These are phyloP conservation scores for Lentinula novae-zelandiae DNA, from an alignment of 1,284 basidiomycete species.

Conservation along the genomic window DNA sequence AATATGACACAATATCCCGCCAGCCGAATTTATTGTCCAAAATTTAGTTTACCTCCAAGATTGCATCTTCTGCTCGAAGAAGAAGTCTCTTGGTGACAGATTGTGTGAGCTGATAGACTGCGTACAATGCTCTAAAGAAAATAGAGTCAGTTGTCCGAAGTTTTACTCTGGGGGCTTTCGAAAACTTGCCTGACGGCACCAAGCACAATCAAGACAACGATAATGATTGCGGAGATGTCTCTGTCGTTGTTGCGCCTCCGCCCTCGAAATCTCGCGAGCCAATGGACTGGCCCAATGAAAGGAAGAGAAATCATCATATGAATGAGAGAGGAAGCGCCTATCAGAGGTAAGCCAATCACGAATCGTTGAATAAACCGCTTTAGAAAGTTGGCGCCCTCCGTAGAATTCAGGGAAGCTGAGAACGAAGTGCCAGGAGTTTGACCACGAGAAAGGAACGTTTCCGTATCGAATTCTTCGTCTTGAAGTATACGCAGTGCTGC, in stretches of 20 bases:
- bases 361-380: constrained; percentile 61
- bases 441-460: constrained; percentile 15
- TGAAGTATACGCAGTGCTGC: constrained; percentile 61
- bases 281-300: constrained; percentile 59
- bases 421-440: constrained; percentile 10
- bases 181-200: constrained; percentile 59
- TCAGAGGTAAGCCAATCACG: constrained; percentile 68
- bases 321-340: constrained; percentile 63
- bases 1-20: too few species aligned
- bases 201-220: constrained; percentile 57
- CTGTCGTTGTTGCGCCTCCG: constrained; percentile 45
- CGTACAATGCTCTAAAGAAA: constrained; percentile 55
- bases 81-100: constrained; percentile 55
- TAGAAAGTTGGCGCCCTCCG: constrained; percentile 34
- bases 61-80: constrained; percentile 70
- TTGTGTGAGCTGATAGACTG: constrained; percentile 67
- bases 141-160: neutral
- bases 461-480: constrained; percentile 42
- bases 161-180: neutral
- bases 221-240: constrained; percentile 62
- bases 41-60: constrained; percentile 59
- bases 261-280: constrained; percentile 60
- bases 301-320: constrained; percentile 64
- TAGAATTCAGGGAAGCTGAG: constrained; percentile 21
- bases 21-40: neutral